phyloP scores from a whole-genome alignment of 805 yeast species.

The Wickerhamiella azymoides region DNA sequence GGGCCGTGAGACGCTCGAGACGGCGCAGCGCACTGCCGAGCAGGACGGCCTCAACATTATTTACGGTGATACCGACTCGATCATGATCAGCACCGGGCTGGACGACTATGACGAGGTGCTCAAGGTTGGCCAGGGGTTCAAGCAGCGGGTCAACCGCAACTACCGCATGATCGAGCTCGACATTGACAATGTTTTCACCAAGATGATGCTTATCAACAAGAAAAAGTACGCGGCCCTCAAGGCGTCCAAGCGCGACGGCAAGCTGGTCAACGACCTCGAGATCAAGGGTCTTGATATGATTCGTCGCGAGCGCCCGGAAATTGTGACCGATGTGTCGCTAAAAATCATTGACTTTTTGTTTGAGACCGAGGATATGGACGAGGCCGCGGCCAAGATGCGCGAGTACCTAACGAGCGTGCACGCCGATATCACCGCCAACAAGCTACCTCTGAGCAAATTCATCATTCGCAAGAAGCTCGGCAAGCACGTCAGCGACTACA shows the following conservation, averaged over 20 bases:
- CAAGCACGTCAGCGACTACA: constrained; percentile 77
- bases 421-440: constrained; percentile 41
- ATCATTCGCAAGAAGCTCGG: constrained; percentile 79
- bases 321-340: constrained; percentile 78
- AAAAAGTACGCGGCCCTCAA: constrained; percentile 94
- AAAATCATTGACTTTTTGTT: constrained; percentile 59
- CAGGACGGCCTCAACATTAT: constrained; percentile 69
- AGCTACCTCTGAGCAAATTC: constrained; percentile 51
- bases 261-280: constrained; percentile 47
- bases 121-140: constrained; percentile 73
- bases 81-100: constrained; percentile 89
- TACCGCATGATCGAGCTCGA: constrained; percentile 83
- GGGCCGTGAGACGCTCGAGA: constrained; percentile 90
- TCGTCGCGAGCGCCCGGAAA: constrained; percentile 90
- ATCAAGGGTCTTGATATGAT: constrained; percentile 95
- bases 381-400: constrained; percentile 56
- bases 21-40: constrained; percentile 87
- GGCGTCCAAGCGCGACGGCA: constrained; percentile 39
- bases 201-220: constrained; percentile 78
- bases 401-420: constrained; percentile 51
- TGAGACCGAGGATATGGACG: constrained; percentile 59
- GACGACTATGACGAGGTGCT: constrained; percentile 57
- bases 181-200: constrained; percentile 82
- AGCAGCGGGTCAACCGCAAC: constrained; percentile 72
- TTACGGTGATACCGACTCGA: constrained; percentile 98